Base-by-base conservation (phyloP, 2,329 filamentous ascomycete genomes). In the Paramyrothecium sp. region DNA sequence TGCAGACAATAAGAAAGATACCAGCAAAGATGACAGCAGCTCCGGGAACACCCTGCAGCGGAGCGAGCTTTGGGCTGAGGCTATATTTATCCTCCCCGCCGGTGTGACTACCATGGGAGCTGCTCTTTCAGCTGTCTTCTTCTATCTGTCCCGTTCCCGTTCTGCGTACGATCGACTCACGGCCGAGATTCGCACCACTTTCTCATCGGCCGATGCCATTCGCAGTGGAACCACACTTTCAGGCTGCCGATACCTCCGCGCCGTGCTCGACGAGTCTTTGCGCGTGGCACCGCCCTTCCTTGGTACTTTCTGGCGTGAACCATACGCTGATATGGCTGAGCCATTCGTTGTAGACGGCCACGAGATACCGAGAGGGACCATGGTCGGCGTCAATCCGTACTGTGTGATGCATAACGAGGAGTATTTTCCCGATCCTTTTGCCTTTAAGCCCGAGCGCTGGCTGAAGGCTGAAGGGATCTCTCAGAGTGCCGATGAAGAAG, bases 391-490 rank as follows among this genome's bases (percentile, higher is more conserved):
- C 10, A 58, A 51, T n/a, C 54, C 56, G 12, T 60, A 55, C 38
- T 41, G 23, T 21, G 22, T 58, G 2, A 48, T 56, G 23, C 58
- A 55, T 12, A 60, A 60, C 21, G 54, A 56, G 22, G 41, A 44
- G 11, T 58, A 53, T 33, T 60, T 58, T 19, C 53, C 54, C 3
- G 56, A 57, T 7, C 56, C 56, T 3, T 56, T 53, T 19, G 20
- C 13, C 16, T 60, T 58, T 44, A 51, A 46, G n/a, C 58, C 58
- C 21, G 58, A 60, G n/a, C 46, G 56, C 8, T 56, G 55, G 55
- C 23, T 51, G 21, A 3, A 4, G 13, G 5, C 21, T 8, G 23
- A 33, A 19, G 23, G 22, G 4, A 21, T 30, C 4, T 3, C 21
- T 10, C 16, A 17, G 13, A 33, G n/a, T 10, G 7, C 26, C 26